Evolutionary conservation across 306 rosid genomes (phyloP).

Genomic region (Dicorynia guianensis): DNA sequence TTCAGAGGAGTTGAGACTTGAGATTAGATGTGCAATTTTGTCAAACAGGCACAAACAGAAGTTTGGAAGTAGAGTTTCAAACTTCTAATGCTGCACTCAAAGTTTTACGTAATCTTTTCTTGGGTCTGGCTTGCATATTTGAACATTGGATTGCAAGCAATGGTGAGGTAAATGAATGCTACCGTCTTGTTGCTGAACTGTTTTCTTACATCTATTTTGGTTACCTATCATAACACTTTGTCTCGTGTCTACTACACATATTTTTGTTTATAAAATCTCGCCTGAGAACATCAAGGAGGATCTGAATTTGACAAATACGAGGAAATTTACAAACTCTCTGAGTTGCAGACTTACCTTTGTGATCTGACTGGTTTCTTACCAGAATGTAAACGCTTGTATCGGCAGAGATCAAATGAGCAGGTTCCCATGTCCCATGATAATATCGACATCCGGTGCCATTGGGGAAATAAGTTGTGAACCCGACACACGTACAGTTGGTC

Average conservation of each 20-base stretch:
- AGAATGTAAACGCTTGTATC: neutral
- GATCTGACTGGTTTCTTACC: neutral
- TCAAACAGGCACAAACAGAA: neutral
- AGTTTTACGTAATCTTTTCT: neutral
- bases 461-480: constrained; percentile 3
- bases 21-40: neutral
- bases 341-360: neutral
- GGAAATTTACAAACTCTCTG: neutral
- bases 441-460: constrained; percentile 25
- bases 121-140: neutral
- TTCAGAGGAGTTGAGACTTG: neutral
- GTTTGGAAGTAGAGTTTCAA: neutral
- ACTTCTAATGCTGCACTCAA: neutral
- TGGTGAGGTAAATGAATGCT: neutral
- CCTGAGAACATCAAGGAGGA: neutral
- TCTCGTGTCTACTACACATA: too few species aligned
- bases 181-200: neutral
- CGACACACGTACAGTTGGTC: constrained; percentile 30
- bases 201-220: too few species aligned
- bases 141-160: neutral
- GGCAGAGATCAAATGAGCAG: neutral
- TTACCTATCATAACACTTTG: too few species aligned
- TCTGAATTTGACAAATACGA: neutral
- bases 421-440: constrained; percentile 31
- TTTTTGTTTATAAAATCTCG: neutral